Evolutionary conservation across 1,139 yeast species (phyloP).

Genomic region (Suhomyces anneliseae): DNA sequence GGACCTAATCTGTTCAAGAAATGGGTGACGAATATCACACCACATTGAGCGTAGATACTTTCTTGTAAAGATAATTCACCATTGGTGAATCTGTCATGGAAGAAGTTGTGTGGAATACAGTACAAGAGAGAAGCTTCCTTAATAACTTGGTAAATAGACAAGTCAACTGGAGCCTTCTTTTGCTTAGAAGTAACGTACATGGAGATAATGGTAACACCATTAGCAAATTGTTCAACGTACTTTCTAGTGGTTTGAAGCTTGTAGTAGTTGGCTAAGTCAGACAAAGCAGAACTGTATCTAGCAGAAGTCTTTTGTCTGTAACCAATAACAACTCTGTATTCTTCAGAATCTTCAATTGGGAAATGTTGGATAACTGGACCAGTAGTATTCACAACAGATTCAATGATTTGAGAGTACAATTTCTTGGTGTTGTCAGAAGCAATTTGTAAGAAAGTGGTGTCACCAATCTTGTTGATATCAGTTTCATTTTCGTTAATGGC

Average conservation of each 20-base stretch:
- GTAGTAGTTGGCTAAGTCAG: constrained; percentile 87
- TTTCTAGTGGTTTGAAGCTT: constrained; percentile 83
- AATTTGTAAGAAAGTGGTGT: constrained; percentile 73
- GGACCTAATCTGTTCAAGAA: constrained; percentile 93
- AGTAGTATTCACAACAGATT: constrained; percentile 68
- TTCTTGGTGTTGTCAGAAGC: constrained; percentile 79
- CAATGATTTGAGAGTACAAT: constrained; percentile 71
- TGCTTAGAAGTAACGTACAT: constrained; percentile 71
- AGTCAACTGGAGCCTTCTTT: constrained; percentile 51
- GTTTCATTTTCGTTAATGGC: constrained; percentile 38
- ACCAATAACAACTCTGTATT: constrained; percentile 83
- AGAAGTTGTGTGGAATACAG: constrained; percentile 85
- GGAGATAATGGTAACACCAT: constrained; percentile 84
- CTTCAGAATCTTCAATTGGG: constrained; percentile 77
- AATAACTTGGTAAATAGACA: constrained; percentile 85
- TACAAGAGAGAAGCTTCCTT: constrained; percentile 92
- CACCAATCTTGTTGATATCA: constrained; percentile 70
- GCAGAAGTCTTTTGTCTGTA: constrained; percentile 83
- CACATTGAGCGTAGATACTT: constrained; percentile 91
- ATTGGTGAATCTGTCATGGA: constrained; percentile 69
- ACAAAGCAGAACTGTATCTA: constrained; percentile 83
- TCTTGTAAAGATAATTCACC: constrained; percentile 91
- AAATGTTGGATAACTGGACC: constrained; percentile 94
- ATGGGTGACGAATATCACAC: constrained; percentile 89
- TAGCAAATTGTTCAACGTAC: constrained; percentile 91